phyloP scores from a whole-genome alignment of 306 rosid species.

The Trifolium subterraneum region DNA sequence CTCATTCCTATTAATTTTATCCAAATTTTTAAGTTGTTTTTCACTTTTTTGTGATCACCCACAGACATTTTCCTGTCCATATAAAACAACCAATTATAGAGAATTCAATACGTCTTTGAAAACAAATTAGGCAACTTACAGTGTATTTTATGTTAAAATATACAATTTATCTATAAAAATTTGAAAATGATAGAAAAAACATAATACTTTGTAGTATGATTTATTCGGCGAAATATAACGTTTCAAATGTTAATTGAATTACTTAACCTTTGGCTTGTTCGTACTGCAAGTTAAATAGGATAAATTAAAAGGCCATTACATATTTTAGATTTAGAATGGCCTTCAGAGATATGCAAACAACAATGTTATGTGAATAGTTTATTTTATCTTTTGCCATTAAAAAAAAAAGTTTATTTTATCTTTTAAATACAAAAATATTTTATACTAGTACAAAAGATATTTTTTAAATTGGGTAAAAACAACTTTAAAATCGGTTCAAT shows the following conservation, averaged over 20 bases:
- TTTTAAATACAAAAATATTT: no score
- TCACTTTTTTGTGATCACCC: neutral
- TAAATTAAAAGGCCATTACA: slow-evolving; percentile 2
- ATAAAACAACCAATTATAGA: neutral
- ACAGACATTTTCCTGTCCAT: neutral
- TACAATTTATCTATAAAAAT: neutral
- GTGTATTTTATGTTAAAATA: neutral
- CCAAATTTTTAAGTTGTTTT: neutral
- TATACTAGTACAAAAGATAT: no score
- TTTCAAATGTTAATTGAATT: slow-evolving; percentile 3
- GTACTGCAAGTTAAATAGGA: no score
- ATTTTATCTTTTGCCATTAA: no score
- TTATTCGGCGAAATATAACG: neutral
- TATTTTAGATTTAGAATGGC: neutral
- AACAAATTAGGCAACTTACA: neutral
- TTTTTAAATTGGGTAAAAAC: no score
- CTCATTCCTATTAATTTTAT: neutral
- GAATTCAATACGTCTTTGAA: neutral
- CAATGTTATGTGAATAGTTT: neutral
- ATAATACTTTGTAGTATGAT: neutral
- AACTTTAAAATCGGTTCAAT: no score
- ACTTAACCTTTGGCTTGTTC: neutral
- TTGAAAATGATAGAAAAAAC: slow-evolving; percentile 21
- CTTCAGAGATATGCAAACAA: slow-evolving; percentile 5
- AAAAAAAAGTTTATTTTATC: no score